Conservation (phyloP, 2,329 filamentous ascomycete species). For the Aspergillus hortae region DNA sequence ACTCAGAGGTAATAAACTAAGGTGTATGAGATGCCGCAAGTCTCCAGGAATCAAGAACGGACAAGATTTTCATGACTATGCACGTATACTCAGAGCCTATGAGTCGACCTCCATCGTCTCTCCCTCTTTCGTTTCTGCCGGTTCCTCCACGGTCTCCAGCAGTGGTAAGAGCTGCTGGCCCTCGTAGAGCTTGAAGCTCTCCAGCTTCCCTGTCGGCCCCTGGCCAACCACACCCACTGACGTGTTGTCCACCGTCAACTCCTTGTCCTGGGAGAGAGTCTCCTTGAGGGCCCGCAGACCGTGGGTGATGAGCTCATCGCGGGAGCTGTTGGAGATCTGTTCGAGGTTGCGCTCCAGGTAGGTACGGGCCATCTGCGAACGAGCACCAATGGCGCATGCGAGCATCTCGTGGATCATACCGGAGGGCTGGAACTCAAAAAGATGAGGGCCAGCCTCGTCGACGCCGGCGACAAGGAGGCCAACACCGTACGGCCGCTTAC, state of each 20-base stretch:
- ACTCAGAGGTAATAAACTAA: slow-evolving; percentile 2
- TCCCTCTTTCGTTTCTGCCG: slow-evolving; percentile 36
- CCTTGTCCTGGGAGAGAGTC: slow-evolving; percentile 93
- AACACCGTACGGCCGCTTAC: slow-evolving; percentile 92
- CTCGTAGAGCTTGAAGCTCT: slow-evolving; percentile 88
- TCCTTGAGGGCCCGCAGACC: slow-evolving; percentile 90
- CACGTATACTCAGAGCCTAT: slow-evolving; percentile 29
- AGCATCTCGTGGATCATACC: slow-evolving; percentile 97
- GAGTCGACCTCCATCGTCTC: slow-evolving; percentile 58
- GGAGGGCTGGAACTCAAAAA: slow-evolving; percentile 97
- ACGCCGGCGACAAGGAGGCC: slow-evolving; percentile 89
- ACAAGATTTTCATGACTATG: slow-evolving; percentile 18
- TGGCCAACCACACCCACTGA: slow-evolving; percentile 79
- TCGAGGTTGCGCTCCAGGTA: slow-evolving; percentile 93
- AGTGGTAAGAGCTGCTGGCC: slow-evolving; percentile 81
- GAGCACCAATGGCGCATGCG: slow-evolving; percentile 91
- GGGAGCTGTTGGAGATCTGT: slow-evolving; percentile 68
- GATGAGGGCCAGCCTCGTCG: slow-evolving; percentile 87
- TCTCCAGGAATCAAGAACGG: slow-evolving; percentile 3
- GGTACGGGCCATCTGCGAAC: slow-evolving; percentile 95
- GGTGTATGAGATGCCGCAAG: not conserved
- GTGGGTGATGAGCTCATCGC: slow-evolving; percentile 87
- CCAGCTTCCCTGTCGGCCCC: slow-evolving; percentile 55
- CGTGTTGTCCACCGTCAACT: slow-evolving; percentile 95
- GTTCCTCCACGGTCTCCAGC: slow-evolving; percentile 66